These are phyloP conservation scores for Candida oleophila DNA, from an alignment of 805 yeast species.

Conservation along the genomic window DNA sequence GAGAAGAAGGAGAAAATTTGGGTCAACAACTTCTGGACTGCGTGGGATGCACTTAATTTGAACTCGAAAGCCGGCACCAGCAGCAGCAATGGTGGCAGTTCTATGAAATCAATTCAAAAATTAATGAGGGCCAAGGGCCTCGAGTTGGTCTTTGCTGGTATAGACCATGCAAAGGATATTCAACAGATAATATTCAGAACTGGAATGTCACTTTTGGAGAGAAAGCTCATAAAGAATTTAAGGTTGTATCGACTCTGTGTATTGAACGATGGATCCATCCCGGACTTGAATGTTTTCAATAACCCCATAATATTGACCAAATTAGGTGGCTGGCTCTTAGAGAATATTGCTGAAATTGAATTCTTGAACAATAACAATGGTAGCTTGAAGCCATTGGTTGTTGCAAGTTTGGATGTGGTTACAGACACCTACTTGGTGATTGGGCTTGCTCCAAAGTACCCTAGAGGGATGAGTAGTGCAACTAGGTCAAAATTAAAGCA, in stretches of 20 bases:
- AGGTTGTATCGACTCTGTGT: constrained; percentile 83
- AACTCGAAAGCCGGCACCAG: constrained; percentile 4
- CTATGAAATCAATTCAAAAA: constrained; percentile 9
- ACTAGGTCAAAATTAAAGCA: constrained; percentile 31
- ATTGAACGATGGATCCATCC: constrained; percentile 72
- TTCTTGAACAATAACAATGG: constrained; percentile 34
- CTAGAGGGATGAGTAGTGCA: constrained; percentile 42
- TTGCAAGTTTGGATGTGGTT: constrained; percentile 74
- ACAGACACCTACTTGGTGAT: constrained; percentile 82
- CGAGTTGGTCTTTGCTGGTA: constrained; percentile 62
- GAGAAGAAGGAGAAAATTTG: constrained; percentile 56
- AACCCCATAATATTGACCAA: constrained; percentile 86
- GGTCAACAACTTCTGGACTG: constrained; percentile 69
- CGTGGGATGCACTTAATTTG: constrained; percentile 53
- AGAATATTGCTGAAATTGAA: constrained; percentile 81
- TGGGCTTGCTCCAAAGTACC: constrained; percentile 84
- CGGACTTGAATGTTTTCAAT: constrained; percentile 70
- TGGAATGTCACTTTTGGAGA: constrained; percentile 86
- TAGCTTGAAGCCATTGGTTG: constrained; percentile 70
- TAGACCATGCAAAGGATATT: constrained; percentile 77
- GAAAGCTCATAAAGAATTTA: constrained; percentile 74
- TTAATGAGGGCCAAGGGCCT: constrained; percentile 40
- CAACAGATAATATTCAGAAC: constrained; percentile 84
- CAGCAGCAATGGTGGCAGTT: constrained; percentile 1
- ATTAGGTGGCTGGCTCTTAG: constrained; percentile 88